phyloP scores from a whole-genome alignment of 1,284 basidiomycete genomes.

The Ustilago bromivora region DNA sequence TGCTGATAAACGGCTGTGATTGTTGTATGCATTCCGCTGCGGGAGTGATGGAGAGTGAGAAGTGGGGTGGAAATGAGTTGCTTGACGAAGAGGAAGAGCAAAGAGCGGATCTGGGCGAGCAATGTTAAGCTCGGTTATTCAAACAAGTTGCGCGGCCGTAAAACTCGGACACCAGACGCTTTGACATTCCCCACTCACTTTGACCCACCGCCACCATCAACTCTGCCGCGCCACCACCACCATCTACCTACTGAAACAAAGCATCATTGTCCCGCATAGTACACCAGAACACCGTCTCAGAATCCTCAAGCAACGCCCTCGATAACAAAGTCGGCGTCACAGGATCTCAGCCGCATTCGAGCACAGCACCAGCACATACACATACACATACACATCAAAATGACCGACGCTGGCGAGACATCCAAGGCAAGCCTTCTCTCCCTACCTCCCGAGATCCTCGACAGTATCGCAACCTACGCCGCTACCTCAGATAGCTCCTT shows the following conservation, averaged over 20 bases:
- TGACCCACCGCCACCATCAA: background rate
- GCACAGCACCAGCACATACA: background rate
- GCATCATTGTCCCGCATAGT: background rate
- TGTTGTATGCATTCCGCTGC: background rate
- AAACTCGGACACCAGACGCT: conserved; percentile 5
- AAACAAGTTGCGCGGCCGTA: conserved; percentile 10
- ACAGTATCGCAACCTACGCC: conserved; percentile 54
- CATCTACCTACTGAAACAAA: no score
- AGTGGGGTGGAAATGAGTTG: background rate
- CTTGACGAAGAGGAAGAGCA: no score
- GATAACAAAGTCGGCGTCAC: background rate
- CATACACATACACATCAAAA: conserved; percentile 7
- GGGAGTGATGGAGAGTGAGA: background rate
- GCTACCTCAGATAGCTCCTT: conserved; percentile 33
- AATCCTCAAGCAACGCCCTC: background rate
- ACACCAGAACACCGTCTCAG: background rate
- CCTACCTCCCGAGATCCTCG: conserved; percentile 58
- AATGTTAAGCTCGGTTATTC: conserved; percentile 15
- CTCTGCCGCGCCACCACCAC: background rate
- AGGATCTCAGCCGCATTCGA: no score
- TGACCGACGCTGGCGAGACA: conserved; percentile 17
- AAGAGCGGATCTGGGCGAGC: background rate
- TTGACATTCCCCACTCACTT: background rate
- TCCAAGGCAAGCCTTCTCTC: conserved; percentile 29
- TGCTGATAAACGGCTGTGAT: no score